Base-by-base conservation (phyloP, 1,139 yeast genomes). In the Arxiozyma bovina region DNA sequence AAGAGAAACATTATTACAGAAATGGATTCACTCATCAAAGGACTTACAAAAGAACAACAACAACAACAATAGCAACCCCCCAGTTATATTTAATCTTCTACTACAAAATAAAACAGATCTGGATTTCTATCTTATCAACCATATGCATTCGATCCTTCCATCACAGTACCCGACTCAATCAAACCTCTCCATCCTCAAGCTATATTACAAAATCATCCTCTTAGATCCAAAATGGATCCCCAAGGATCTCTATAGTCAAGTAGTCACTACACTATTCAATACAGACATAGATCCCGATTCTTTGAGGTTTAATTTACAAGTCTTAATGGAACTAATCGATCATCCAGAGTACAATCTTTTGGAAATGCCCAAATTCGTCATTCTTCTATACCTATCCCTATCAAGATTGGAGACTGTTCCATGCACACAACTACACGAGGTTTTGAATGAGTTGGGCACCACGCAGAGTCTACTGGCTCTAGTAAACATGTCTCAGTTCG, bases 251-350 rank as follows among this genome's bases (percentile, higher is more conserved):
- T 42, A 48, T 23, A 18, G 18, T 12, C 45, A 27, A 11, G 18
- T 18, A 17, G 15, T 25, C 17, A 22, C 23, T 17, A 22, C 21
- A 5, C 15, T 27, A 9, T 41, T 42, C 21, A 42, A 49, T 42
- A 17, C 42, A 12, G 46, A 46, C 9, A 41, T 23, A 25, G 8
- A 45, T 4, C 38, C 23, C 9, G 38, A 41, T 15, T 49, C 46
- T 1, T 18, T 40, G 20, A 22, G 22, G 18, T 60, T 65, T 49
- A 55, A 59, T 51, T 52, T 65, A 45, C 60, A 63, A 52, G 57
- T 66, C 3, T 42, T 72, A 7, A 72, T 73, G 69, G 77, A 74
- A 55, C 43, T 73, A 1, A 60, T 73, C 42, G 76, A 74, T 57
- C 77, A 74, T 55, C 73, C 59, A 53, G 63, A 71, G 43, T 52